These are phyloP conservation scores for Paraphoma sp. DNA, from an alignment of 2,329 filamentous ascomycete species.

Conservation along the genomic window DNA sequence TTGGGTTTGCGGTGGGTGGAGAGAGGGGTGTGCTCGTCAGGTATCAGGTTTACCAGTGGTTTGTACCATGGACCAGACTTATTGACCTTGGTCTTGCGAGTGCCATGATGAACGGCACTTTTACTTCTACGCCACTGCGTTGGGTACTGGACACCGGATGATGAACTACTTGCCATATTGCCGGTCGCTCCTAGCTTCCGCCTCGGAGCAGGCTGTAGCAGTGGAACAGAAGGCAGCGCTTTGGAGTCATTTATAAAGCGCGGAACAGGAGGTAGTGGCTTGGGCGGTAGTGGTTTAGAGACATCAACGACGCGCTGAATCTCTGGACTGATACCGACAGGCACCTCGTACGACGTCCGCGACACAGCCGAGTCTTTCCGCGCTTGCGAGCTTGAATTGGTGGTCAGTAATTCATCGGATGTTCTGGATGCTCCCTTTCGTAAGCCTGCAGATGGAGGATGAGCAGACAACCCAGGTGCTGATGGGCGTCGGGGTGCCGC, in stretches of 20 bases:
- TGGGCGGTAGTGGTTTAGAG: constrained; percentile 26
- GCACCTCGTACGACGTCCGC: constrained; percentile 14
- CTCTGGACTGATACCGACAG: constrained; percentile 8
- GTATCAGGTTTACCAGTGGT: background rate
- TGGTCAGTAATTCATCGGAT: background rate
- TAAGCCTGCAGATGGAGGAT: background rate
- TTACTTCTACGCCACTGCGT: background rate
- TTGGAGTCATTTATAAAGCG: constrained; percentile 6
- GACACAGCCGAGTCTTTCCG: constrained; percentile 11
- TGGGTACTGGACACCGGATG: background rate
- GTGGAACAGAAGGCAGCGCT: constrained; percentile 13
- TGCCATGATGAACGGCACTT: background rate
- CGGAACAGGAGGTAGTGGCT: constrained; percentile 20
- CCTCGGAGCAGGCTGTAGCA: constrained; percentile 5
- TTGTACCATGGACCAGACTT: background rate
- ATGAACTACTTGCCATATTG: background rate
- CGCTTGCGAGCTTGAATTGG: background rate
- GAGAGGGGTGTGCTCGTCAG: background rate
- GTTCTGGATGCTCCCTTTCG: background rate
- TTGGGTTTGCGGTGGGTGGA: background rate
- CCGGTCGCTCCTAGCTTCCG: too few relatives aligned
- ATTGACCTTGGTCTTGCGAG: background rate
- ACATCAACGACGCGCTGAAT: constrained; percentile 4
- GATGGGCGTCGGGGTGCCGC: background rate
- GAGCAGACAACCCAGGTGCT: background rate